phyloP scores from a whole-genome alignment of 2,329 filamentous ascomycete species.

The Alternaria panax region DNA sequence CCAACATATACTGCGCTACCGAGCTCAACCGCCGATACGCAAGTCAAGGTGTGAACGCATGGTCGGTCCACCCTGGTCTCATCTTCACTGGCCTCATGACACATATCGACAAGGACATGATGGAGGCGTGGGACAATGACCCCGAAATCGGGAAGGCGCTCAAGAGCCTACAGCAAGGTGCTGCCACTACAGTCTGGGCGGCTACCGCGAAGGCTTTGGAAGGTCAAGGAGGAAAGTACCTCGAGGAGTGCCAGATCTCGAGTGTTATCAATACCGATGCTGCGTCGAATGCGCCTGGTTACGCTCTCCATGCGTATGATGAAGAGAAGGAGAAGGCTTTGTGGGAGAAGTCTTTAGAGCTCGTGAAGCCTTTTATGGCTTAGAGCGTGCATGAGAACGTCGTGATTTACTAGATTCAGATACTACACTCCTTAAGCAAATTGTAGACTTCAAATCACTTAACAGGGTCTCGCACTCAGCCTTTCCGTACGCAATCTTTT shows the following conservation, averaged over 20 bases:
- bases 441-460: no score
- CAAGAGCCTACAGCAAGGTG: constrained; percentile 50
- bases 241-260: constrained; percentile 37
- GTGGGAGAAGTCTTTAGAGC: constrained; percentile 44
- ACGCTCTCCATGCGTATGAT: constrained; percentile 52
- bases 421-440: no score
- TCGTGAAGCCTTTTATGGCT: constrained; percentile 15
- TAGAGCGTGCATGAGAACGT: not conserved
- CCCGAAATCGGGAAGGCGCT: constrained; percentile 23
- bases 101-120: constrained; percentile 1
- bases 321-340: constrained; percentile 56
- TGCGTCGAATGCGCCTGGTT: not conserved
- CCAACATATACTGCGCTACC: constrained; percentile 61
- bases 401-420: no score
- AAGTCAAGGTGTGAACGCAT: constrained; percentile 52
- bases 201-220: constrained; percentile 47
- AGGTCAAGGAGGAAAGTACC: constrained; percentile 45
- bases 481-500: no score
- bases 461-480: no score
- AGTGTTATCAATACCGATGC: not conserved
- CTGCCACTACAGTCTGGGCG: constrained; percentile 50
- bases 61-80: constrained; percentile 57
- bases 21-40: constrained; percentile 61
- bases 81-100: constrained; percentile 38
- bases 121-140: constrained; percentile 4